Base-by-base conservation (phyloP, 306 rosid species). In the Cucumis melo region DNA sequence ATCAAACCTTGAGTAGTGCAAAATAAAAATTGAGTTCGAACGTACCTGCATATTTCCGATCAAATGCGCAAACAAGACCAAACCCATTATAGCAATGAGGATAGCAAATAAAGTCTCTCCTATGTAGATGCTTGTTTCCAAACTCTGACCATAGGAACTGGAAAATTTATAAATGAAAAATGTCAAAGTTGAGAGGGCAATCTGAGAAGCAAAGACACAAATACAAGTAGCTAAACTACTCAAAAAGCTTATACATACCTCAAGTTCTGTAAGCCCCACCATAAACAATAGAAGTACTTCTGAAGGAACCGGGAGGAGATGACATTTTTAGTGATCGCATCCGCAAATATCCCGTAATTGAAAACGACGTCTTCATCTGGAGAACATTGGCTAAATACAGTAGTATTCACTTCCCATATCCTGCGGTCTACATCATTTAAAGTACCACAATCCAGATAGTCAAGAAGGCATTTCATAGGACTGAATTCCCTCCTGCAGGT, bases 251-350 rank as follows among this genome's bases (percentile, higher is more conserved):
- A 44, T 3, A 56, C 79, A 79, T 77, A 93, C 98, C 98, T 93
- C 86, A 93, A 84, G 86, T 91, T 93, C 88, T 93, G 98, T 82
- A 93, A 80, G 56, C 98, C 98, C 96, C 96, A 91, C 97, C 98
- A 93, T 7, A 93, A 86, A 81, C 97, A 93, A 76, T 86, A 93
- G 80, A 91, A 89, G 74, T 93, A 93, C 88, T 93, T 93, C 84
- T 87, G 84, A 8, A 85, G 13, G 82, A 93, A 90, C 6, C 12
- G 32, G 2, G 87, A 68, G 76, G 92, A 84, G 48, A 91, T 61
- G 72, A 90, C 92, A 56, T 83, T 81, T 16, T 88, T 88, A 24
- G 81, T 53, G 79, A 90, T 80, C 46, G 97, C 96, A 50, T 29
- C 76, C 76, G 63, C 87, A 56, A 89, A 93, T 60, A 93, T 73